A percentile compares a stretch with the other conserved stretches of the same genome.
phyloP scores from a whole-genome alignment of 257 asterid species.

The Scutellaria minor region DNA sequence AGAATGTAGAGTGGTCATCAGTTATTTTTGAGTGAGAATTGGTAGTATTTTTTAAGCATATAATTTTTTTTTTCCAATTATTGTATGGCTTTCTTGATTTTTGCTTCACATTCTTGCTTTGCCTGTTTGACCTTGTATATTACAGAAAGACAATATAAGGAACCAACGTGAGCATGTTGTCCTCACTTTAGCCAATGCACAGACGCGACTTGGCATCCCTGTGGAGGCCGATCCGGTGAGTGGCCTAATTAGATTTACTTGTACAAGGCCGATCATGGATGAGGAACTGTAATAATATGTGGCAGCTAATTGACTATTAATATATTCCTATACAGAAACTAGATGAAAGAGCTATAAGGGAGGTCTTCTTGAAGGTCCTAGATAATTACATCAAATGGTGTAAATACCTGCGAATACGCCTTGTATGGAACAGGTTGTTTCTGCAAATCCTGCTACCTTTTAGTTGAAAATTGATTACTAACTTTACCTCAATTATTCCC shows the following conservation, averaged over 20 bases:
- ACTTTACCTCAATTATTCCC: constrained; percentile 35
- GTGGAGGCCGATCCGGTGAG: constrained; percentile 82
- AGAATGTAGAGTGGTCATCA: constrained; percentile 9
- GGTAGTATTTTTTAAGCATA: constrained; percentile 17
- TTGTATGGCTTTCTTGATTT: constrained; percentile 23
- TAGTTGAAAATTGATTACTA: constrained; percentile 21
- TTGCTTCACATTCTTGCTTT: constrained; percentile 28
- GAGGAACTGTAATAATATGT: constrained; percentile 16
- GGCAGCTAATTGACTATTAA: constrained; percentile 18
- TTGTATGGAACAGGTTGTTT: constrained; percentile 84
- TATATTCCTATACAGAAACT: constrained; percentile 64
- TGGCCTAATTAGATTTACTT: constrained; percentile 38
- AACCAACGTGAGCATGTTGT: constrained; percentile 95
- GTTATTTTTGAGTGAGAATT: constrained; percentile 19
- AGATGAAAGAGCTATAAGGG: constrained; percentile 86
- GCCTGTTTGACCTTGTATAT: constrained; percentile 29
- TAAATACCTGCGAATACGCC: constrained; percentile 80
- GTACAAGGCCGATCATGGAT: constrained; percentile 24
- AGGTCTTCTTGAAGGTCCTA: constrained; percentile 89
- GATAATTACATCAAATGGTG: constrained; percentile 99
- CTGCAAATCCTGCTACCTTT: constrained; percentile 32
- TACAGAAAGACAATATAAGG: constrained; percentile 89
- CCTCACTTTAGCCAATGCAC: constrained; percentile 86
- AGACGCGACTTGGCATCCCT: constrained; percentile 81
- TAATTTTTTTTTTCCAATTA: constrained; percentile 24